Conservation (phyloP, 2,329 filamentous ascomycete species). For the Hypoxylon sp. region DNA sequence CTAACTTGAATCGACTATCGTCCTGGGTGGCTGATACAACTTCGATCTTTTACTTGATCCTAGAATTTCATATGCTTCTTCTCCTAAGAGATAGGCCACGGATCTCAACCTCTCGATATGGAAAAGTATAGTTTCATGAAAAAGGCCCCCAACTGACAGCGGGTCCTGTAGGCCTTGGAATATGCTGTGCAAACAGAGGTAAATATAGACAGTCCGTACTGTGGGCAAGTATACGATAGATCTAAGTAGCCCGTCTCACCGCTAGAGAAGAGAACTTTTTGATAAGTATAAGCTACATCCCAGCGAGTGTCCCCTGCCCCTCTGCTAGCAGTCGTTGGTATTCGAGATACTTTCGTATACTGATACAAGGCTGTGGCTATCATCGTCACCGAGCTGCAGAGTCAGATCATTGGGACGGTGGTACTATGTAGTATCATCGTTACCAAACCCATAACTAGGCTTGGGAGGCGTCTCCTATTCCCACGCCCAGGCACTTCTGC, state of each 20-base stretch:
- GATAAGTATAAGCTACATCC: constrained; percentile 32
- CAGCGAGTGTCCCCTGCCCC: constrained; percentile 26
- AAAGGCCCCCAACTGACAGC: constrained; percentile 2
- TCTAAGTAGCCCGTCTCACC: constrained; percentile 28
- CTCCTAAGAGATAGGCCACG: background rate
- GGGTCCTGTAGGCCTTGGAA: background rate
- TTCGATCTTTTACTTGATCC: too few relatives aligned
- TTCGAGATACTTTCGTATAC: constrained; percentile 25
- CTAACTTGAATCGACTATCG: background rate
- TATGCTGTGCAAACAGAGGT: background rate
- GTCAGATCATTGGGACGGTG: constrained; percentile 21
- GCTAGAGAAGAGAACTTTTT: constrained; percentile 27
- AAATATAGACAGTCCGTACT: too few relatives aligned
- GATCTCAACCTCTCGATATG: background rate
- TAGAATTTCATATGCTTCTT: background rate
- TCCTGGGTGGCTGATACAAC: too few relatives aligned
- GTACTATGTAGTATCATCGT: constrained; percentile 25
- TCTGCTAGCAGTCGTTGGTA: constrained; percentile 24
- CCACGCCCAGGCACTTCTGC: constrained; percentile 19
- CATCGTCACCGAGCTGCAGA: constrained; percentile 13
- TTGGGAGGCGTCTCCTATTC: constrained; percentile 22
- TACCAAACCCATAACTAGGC: constrained; percentile 23
- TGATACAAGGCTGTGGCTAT: constrained; percentile 19
- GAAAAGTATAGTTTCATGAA: background rate
- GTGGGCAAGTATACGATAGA: background rate